Percentiles rank a stretch among this genome's conserved stretches.
Evolutionary conservation across 345 rosid genomes (phyloP).

Genomic region (Populus euphratica): DNA sequence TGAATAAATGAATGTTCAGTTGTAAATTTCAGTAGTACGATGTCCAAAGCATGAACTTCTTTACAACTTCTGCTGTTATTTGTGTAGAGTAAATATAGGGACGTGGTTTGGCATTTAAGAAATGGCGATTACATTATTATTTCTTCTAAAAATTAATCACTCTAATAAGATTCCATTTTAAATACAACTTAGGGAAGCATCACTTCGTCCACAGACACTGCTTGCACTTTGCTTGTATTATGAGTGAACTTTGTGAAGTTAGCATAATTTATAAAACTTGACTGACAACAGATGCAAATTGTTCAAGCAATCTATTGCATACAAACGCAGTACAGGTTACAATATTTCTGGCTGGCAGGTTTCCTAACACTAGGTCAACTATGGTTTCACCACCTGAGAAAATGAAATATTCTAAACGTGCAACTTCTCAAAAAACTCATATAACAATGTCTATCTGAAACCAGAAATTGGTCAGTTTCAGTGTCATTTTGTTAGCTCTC

Average conservation of each 20-base stretch:
- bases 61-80: neutral
- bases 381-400: neutral
- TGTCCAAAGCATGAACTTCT: neutral
- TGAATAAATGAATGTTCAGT: constrained; percentile 15
- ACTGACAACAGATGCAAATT: neutral
- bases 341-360: neutral
- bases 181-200: neutral
- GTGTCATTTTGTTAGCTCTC: constrained; percentile 8
- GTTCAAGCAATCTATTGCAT: neutral
- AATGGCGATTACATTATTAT: neutral
- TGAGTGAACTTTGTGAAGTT: neutral
- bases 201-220: neutral
- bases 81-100: neutral
- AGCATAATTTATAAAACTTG: neutral
- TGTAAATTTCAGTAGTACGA: neutral
- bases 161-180: neutral
- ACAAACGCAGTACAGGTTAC: neutral
- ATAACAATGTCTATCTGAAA: constrained; percentile 1
- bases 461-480: constrained; percentile 5
- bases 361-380: neutral
- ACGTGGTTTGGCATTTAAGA: neutral
- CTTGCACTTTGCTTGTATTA: neutral
- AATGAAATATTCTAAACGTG: neutral
- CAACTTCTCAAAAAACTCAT: too few species aligned
- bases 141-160: neutral